A percentile compares a stretch with the other conserved stretches of the same genome.
Conservation (phyloP, 116 monocot genomes). For the Thalassia testudinum region DNA sequence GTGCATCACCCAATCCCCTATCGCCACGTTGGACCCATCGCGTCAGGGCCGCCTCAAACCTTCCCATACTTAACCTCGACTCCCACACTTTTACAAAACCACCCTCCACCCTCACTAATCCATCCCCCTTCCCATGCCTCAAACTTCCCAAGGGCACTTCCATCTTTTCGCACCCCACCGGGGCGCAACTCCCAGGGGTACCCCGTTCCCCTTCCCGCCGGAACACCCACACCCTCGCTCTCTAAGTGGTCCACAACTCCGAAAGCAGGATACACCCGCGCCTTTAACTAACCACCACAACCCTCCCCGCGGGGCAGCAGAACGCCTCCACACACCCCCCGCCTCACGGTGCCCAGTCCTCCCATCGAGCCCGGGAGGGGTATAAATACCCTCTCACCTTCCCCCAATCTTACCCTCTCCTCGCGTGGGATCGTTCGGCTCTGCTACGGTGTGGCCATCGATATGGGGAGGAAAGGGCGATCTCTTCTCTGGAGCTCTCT, state of each 20-base stretch:
- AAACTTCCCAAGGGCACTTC: no score
- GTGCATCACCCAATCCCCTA: no score
- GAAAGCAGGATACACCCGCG: background rate
- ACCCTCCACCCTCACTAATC: no score
- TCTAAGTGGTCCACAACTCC: background rate
- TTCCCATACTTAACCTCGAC: no score
- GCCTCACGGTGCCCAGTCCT: constrained; percentile 88
- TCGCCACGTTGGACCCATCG: no score
- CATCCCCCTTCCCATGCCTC: no score
- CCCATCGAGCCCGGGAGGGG: constrained; percentile 76
- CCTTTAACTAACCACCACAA: background rate
- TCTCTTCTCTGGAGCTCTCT: background rate
- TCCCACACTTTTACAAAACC: no score
- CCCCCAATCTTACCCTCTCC: background rate
- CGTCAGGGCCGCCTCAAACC: no score
- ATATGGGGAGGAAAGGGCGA: constrained; percentile 4
- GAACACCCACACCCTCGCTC: background rate
- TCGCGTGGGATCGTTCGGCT: background rate
- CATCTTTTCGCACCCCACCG: no score
- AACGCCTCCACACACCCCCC: constrained; percentile 18
- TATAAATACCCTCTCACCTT: background rate
- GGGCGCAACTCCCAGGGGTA: no score
- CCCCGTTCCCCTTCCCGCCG: background rate
- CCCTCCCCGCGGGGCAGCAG: no score
- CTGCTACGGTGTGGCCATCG: background rate